Percentiles rank a stretch among this genome's conserved stretches.
Conservation (phyloP, 768 basidiomycete species). For the Leucocoprinus birnbaumii region DNA sequence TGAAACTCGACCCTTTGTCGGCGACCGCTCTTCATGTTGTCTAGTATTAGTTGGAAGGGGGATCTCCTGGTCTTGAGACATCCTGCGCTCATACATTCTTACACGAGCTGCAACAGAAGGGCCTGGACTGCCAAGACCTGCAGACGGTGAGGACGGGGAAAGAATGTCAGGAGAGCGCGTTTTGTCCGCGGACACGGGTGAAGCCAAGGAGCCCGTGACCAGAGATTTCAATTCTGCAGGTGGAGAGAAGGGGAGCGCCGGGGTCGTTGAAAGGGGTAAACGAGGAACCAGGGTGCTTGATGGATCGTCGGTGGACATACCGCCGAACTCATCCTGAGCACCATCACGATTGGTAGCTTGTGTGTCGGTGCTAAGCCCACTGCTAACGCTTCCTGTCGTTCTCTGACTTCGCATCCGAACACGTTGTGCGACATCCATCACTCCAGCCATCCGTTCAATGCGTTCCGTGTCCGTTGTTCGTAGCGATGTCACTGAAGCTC, state of each 20-base stretch:
- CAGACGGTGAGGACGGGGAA: constrained; percentile 10
- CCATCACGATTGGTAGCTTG: constrained; percentile 13
- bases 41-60: constrained; percentile 37
- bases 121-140: constrained; percentile 19
- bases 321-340: constrained; percentile 13
- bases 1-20: constrained; percentile 32
- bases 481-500: constrained; percentile 53
- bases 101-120: constrained; percentile 48
- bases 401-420: constrained; percentile 29
- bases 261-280: neutral
- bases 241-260: constrained; percentile 8
- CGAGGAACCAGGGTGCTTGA: neutral
- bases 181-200: neutral
- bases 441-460: constrained; percentile 62
- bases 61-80: constrained; percentile 44
- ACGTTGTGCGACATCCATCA: constrained; percentile 70
- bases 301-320: constrained; percentile 15
- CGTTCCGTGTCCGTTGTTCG: constrained; percentile 67
- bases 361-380: constrained; percentile 28
- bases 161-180: constrained; percentile 7
- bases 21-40: constrained; percentile 34
- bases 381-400: constrained; percentile 26
- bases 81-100: constrained; percentile 53
- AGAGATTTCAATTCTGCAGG: neutral
- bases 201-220: neutral